These are phyloP conservation scores for Aspergillus pseudonomiae DNA, from an alignment of 2,329 filamentous ascomycete genomes.

Conservation along the genomic window DNA sequence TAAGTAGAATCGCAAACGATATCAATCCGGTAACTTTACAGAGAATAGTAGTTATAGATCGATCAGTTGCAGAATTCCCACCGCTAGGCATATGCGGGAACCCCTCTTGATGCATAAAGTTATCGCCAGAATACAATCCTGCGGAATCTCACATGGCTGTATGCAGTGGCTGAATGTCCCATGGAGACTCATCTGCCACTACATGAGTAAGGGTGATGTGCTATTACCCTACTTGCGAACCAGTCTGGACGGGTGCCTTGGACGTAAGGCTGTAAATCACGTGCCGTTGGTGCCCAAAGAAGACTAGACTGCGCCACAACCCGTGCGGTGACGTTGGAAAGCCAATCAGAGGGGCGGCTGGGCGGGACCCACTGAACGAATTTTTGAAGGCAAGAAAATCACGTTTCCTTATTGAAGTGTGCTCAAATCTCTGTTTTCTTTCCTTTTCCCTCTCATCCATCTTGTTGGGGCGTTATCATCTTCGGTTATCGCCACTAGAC, in stretches of 20 bases:
- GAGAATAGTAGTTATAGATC: no score
- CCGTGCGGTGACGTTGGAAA: conserved; percentile 30
- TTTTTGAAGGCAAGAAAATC: conserved; percentile 22
- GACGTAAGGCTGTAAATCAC: conserved; percentile 19
- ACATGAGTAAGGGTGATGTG: not conserved
- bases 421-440: conserved; percentile 14
- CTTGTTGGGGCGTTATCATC: not conserved
- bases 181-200: not conserved
- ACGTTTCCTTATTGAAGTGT: conserved; percentile 12
- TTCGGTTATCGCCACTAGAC: conserved; percentile 1
- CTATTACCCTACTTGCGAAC: not conserved
- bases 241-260: conserved; percentile 11
- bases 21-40: no score
- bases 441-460: not conserved
- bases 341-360: conserved; percentile 25
- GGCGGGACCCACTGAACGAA: conserved; percentile 28
- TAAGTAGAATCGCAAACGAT: no score
- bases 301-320: conserved; percentile 25
- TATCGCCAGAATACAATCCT: not conserved
- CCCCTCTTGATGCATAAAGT: not conserved
- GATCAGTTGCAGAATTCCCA: no score
- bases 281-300: conserved; percentile 24
- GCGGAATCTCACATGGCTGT: not conserved
- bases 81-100: no score
- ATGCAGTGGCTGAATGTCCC: no score